A percentile compares a stretch with the other conserved stretches of the same genome.
Conservation (phyloP, 2,329 filamentous ascomycete species). For the Calonectria hongkongensis region DNA sequence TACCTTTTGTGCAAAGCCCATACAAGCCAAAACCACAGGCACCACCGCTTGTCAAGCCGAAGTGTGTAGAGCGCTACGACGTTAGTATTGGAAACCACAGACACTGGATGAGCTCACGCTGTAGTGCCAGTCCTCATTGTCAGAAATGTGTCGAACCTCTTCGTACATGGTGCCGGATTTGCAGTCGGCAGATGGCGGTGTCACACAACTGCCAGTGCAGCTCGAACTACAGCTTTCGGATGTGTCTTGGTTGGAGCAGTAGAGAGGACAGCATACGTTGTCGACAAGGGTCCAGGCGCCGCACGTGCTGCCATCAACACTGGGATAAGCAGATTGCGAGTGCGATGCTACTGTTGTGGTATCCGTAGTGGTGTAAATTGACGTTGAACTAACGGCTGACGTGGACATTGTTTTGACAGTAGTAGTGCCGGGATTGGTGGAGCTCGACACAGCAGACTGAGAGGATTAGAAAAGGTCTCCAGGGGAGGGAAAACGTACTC, state of each 20-base stretch:
- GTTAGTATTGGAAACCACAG: background rate
- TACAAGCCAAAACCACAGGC: conserved; percentile 31
- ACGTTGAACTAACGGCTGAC: background rate
- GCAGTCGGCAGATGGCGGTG: conserved; percentile 30
- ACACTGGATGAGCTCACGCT: conserved; percentile 17
- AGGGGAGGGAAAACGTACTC: background rate
- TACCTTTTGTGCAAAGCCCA: conserved; percentile 33
- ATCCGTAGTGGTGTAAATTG: conserved; percentile 28
- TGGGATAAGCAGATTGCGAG: conserved; percentile 33
- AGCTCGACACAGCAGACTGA: conserved; percentile 1
- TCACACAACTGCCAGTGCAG: conserved; percentile 30
- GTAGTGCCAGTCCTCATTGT: conserved; percentile 28
- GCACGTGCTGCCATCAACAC: conserved; percentile 27
- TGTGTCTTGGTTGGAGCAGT: conserved; percentile 29
- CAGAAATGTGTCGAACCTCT: conserved; percentile 25
- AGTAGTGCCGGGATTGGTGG: background rate
- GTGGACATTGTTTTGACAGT: background rate
- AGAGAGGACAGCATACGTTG: conserved; percentile 29
- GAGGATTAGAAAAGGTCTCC: background rate
- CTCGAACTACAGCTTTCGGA: conserved; percentile 36
- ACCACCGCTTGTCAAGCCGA: conserved; percentile 32
- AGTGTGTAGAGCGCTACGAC: conserved; percentile 27
- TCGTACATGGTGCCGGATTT: conserved; percentile 29
- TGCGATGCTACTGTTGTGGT: conserved; percentile 9
- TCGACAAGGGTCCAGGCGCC: conserved; percentile 32